Conservation (phyloP, 1,284 basidiomycete species). For the Afroboletus lepidellus region DNA sequence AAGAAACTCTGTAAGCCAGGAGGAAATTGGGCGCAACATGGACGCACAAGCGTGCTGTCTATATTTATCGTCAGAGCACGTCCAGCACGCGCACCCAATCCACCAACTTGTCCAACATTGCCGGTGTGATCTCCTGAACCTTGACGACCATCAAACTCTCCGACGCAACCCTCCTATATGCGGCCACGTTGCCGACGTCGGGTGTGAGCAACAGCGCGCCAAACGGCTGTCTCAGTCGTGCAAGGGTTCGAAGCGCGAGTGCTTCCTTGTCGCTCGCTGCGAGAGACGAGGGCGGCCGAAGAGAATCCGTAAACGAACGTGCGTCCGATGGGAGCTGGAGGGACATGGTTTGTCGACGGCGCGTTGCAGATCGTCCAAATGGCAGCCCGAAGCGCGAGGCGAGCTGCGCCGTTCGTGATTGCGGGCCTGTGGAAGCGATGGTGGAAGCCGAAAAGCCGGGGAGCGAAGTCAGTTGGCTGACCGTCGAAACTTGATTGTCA, state of each 20-base stretch:
- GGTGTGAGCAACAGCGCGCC: neutral
- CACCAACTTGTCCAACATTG: neutral
- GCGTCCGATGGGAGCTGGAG: neutral
- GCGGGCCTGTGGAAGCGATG: neutral
- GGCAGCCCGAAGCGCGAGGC: neutral
- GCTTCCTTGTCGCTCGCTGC: too few relatives aligned
- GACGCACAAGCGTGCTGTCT: too few relatives aligned
- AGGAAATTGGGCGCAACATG: too few relatives aligned
- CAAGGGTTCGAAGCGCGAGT: neutral
- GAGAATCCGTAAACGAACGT: neutral
- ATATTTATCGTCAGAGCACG: neutral
- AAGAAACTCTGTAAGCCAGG: too few relatives aligned
- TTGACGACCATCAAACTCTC: constrained; percentile 4
- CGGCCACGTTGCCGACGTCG: neutral
- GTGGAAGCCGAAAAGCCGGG: neutral
- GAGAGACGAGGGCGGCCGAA: neutral
- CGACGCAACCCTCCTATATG: constrained; percentile 2
- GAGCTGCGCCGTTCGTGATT: neutral
- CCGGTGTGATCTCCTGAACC: neutral
- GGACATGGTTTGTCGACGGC: neutral
- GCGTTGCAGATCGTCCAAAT: neutral
- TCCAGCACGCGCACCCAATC: neutral
- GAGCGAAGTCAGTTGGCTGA: neutral
- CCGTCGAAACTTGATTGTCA: neutral
- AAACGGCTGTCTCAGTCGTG: neutral